Evolutionary conservation across 441 rosid genomes (phyloP), one percentile per base, ranked within the genome.

Genomic region (Erodium trifolium): DNA sequence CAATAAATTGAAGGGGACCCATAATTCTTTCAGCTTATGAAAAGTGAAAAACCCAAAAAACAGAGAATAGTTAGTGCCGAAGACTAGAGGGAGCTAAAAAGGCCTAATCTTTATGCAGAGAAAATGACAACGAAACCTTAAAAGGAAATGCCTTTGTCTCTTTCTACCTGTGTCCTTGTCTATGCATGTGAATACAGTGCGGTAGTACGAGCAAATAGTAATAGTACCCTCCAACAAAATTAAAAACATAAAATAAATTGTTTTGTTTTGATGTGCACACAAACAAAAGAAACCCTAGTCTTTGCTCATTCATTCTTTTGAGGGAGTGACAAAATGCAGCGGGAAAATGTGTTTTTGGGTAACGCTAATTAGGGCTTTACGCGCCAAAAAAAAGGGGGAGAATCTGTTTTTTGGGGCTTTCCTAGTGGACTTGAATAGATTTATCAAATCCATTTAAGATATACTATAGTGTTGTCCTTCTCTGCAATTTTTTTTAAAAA

Each of bases 341-440:
- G 83, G 80, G 83, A 81, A 85, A 76, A 75, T 53, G 51, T 7
- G 51, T 16, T 55, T 16, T 27, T 62, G 35, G 55, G 70, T n/a
- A n/a, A n/a, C n/a, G n/a, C 6, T 69, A 77, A 73, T 70, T 35
- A 78, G 80, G 73, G 77, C 23, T 68, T 80, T 79, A 80, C 88
- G 86, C 89, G 96, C 92, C 88, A 82, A 79, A 77, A 77, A 68
- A 45, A 37, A 41, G 70, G n/a, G 14, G 68, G 60, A 62, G 72
- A 74, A 68, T 72, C 70, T 59, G 8, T 12, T 68, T 35, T 78
- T 0, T 0, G 41, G 41, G 41, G 41, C 41, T 37, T 34, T 34
- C 37, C 37, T 34, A 4, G 89, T 74, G 97, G 97, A 91, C 90
- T 82, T 77, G 74, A 85, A 77, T 72, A 66, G 67, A 16, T 75